A percentile compares a stretch with the other conserved stretches of the same genome.
phyloP scores from a whole-genome alignment of 768 basidiomycete genomes.

The Clitopilus passeckerianus region DNA sequence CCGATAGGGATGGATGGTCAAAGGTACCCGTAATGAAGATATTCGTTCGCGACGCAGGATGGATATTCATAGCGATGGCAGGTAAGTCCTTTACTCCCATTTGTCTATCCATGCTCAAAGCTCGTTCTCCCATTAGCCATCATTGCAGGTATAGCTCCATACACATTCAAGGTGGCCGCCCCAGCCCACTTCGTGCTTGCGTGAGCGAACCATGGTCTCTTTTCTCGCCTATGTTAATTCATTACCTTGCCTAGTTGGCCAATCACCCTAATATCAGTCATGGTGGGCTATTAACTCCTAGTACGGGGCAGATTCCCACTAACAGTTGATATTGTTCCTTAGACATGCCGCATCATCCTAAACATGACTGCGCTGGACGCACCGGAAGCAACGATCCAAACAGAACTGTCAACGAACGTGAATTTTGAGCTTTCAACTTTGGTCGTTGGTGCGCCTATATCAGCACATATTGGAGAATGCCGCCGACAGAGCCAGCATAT shows the following conservation, averaged over 20 bases:
- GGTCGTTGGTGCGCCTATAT: not conserved
- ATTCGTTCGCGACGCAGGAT: slow-evolving; percentile 6
- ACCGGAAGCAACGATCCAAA: not conserved
- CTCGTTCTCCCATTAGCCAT: not conserved
- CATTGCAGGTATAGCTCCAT: not conserved
- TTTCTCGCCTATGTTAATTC: no score
- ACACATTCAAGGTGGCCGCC: not conserved
- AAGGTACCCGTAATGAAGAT: slow-evolving; percentile 5
- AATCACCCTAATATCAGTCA: slow-evolving; percentile 3
- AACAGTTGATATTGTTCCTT: not conserved
- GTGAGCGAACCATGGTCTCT: no score
- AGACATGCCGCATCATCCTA: slow-evolving; percentile 9
- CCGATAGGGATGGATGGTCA: not conserved
- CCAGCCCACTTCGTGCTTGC: not conserved
- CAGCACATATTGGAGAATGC: not conserved
- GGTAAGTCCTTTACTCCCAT: not conserved
- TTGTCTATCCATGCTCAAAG: no score
- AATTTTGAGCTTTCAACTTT: not conserved
- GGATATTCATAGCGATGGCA: slow-evolving; percentile 4
- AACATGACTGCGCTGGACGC: slow-evolving; percentile 4
- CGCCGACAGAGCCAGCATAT: not conserved
- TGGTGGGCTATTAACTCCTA: not conserved
- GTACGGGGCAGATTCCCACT: not conserved
- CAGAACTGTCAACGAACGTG: not conserved
- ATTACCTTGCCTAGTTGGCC: no score